phyloP scores from a whole-genome alignment of 2,329 filamentous ascomycete species.

The Fonsecaea monophora region DNA sequence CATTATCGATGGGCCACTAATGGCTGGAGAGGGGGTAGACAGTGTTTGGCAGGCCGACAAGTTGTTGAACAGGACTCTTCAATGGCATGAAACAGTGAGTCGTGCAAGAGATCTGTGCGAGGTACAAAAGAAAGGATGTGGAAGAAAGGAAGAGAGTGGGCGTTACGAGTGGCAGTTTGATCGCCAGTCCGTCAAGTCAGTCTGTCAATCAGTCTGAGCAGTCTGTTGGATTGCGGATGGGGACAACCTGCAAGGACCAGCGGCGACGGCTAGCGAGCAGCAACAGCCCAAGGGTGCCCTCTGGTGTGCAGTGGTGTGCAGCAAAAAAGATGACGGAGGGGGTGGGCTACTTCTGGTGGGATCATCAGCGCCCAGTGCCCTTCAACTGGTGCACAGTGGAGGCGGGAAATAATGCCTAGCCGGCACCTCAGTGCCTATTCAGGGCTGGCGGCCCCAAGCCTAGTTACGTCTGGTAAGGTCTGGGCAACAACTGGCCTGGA shows the following conservation, averaged over 20 bases:
- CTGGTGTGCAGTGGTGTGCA: background rate
- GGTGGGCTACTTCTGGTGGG: conserved; percentile 10
- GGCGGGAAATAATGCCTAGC: conserved; percentile 8
- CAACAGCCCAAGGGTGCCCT: conserved; percentile 2
- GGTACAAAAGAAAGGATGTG: conserved; percentile 15
- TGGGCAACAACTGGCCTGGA: conserved; percentile 12
- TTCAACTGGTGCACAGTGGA: conserved; percentile 3
- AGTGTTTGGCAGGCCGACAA: background rate
- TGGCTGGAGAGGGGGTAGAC: background rate
- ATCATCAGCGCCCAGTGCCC: conserved; percentile 6
- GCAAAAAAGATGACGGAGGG: conserved; percentile 18
- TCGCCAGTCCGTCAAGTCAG: conserved; percentile 21
- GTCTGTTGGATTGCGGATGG: conserved; percentile 21
- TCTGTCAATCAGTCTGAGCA: conserved; percentile 7
- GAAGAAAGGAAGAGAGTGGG: conserved; percentile 9
- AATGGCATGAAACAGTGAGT: conserved; percentile 3
- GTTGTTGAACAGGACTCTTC: background rate
- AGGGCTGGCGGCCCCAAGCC: conserved; percentile 15
- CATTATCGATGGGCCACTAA: conserved; percentile 13
- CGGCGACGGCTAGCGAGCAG: conserved; percentile 8
- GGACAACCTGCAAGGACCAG: conserved; percentile 8
- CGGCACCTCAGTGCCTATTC: conserved; percentile 17
- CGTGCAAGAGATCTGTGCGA: conserved; percentile 6
- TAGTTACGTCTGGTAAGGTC: conserved; percentile 2
- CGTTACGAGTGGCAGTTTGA: conserved; percentile 18